phyloP scores from a whole-genome alignment of 2,329 filamentous ascomycete genomes.

The Pseudopithomyces maydicus region DNA sequence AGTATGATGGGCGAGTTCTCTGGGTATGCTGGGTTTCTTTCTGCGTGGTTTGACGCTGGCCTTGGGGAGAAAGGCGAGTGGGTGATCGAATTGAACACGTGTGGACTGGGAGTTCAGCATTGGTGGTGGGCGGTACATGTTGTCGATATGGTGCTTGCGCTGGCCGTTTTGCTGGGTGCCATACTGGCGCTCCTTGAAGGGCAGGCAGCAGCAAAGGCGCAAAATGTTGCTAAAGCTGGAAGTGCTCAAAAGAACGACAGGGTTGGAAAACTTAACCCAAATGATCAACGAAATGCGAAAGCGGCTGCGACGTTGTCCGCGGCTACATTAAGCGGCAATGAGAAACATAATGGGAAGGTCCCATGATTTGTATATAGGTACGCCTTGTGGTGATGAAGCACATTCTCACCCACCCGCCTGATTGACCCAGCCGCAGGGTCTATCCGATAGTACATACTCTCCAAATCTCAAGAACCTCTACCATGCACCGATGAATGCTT shows the following conservation, averaged over 20 bases:
- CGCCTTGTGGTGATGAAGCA: background rate
- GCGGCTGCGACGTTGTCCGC: too few species aligned
- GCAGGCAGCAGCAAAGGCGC: background rate
- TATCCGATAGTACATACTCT: too few species aligned
- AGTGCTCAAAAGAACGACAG: too few species aligned
- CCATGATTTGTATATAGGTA: background rate
- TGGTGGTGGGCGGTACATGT: conserved; percentile 93
- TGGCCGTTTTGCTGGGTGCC: conserved; percentile 11
- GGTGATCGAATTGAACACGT: conserved; percentile 80
- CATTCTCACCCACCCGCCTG: background rate
- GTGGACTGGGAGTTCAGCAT: conserved; percentile 82
- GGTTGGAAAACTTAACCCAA: too few species aligned
- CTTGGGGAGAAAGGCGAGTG: conserved; percentile 77
- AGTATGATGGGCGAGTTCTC: conserved; percentile 98
- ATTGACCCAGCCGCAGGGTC: too few species aligned
- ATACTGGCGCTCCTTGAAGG: background rate
- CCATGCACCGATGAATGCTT: too few species aligned
- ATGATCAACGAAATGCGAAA: background rate
- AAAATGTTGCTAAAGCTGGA: too few species aligned
- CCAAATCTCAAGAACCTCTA: too few species aligned
- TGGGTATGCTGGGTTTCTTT: conserved; percentile 89
- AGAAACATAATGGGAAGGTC: background rate
- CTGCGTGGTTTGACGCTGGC: conserved; percentile 82
- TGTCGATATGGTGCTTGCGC: conserved; percentile 61
- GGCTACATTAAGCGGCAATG: background rate